These are phyloP conservation scores for Rhizophagus clarus DNA, from an alignment of 192 early-diverging fungal species.

Conservation along the genomic window DNA sequence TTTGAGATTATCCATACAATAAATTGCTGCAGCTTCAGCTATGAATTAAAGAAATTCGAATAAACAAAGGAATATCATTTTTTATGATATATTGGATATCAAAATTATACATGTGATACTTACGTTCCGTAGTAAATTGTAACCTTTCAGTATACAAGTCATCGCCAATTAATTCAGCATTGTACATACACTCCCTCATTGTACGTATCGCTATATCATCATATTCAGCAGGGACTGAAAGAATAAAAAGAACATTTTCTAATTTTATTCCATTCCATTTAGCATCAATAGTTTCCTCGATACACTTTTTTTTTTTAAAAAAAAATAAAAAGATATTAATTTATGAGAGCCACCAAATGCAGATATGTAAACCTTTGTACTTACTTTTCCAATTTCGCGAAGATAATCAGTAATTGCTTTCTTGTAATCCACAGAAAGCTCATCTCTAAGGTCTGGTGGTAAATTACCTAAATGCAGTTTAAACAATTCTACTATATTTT, in stretches of 20 bases:
- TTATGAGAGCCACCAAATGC: neutral
- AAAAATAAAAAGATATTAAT: too few species aligned
- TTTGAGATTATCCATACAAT: neutral
- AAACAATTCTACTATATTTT: neutral
- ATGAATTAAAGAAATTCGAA: neutral
- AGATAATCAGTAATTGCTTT: slow-evolving; percentile 11
- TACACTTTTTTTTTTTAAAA: too few species aligned
- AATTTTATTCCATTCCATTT: neutral
- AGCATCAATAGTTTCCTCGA: neutral
- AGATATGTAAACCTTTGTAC: too few species aligned
- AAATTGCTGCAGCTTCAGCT: slow-evolving; percentile 15
- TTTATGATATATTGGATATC: neutral
- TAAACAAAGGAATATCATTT: neutral
- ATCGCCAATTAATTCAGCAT: slow-evolving; percentile 47
- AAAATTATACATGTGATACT: neutral
- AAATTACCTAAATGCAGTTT: neutral
- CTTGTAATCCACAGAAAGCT: neutral
- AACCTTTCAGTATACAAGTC: neutral
- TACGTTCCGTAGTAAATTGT: slow-evolving; percentile 9
- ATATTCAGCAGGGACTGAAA: neutral
- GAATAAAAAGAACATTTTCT: neutral
- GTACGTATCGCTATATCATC: slow-evolving; percentile 19
- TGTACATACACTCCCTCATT: slow-evolving; percentile 37
- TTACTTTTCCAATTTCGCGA: neutral
- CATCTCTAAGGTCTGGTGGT: too few species aligned